A percentile compares a stretch with the other conserved stretches of the same genome.
These are phyloP conservation scores for Achaetomiella virescens DNA, from an alignment of 495 filamentous ascomycete species.

Conservation along the genomic window DNA sequence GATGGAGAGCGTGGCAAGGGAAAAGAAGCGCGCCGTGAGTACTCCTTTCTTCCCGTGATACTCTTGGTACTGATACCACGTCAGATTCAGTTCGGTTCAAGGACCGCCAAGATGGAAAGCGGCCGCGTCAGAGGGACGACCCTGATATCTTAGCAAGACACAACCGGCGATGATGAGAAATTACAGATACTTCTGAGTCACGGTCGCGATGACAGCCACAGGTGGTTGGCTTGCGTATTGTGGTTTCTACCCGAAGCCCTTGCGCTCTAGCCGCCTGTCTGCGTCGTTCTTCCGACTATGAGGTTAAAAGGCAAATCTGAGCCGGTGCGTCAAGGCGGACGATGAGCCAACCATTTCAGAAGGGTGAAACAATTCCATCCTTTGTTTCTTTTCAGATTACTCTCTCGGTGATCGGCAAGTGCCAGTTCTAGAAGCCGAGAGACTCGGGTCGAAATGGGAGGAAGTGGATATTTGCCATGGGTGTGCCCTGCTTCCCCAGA, in stretches of 20 bases:
- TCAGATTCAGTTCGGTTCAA: slow-evolving; percentile 74
- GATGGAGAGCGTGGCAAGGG: slow-evolving; percentile 60
- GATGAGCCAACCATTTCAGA: too few species aligned
- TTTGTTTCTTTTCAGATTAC: too few species aligned
- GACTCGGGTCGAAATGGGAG: not conserved
- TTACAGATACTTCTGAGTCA: slow-evolving; percentile 57
- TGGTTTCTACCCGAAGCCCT: slow-evolving; percentile 28
- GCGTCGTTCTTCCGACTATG: slow-evolving; percentile 29
- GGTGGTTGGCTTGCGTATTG: slow-evolving; percentile 15
- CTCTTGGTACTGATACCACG: slow-evolving; percentile 9
- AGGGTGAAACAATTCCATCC: too few species aligned
- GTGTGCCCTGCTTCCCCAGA: slow-evolving; percentile 13
- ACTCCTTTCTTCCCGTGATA: not conserved
- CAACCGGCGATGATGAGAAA: slow-evolving; percentile 48
- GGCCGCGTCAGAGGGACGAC: slow-evolving; percentile 67
- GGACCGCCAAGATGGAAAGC: slow-evolving; percentile 78
- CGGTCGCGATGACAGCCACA: slow-evolving; percentile 21
- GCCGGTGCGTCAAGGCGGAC: slow-evolving; percentile 16
- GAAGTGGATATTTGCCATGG: slow-evolving; percentile 7
- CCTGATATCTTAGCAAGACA: slow-evolving; percentile 30
- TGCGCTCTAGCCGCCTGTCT: slow-evolving; percentile 10
- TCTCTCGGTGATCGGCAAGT: not conserved
- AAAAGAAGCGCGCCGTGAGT: slow-evolving; percentile 82
- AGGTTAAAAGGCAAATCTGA: slow-evolving; percentile 48
- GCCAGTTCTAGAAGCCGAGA: not conserved